Conservation (phyloP, 2,329 filamentous ascomycete genomes). For the Diaporthe sp. region DNA sequence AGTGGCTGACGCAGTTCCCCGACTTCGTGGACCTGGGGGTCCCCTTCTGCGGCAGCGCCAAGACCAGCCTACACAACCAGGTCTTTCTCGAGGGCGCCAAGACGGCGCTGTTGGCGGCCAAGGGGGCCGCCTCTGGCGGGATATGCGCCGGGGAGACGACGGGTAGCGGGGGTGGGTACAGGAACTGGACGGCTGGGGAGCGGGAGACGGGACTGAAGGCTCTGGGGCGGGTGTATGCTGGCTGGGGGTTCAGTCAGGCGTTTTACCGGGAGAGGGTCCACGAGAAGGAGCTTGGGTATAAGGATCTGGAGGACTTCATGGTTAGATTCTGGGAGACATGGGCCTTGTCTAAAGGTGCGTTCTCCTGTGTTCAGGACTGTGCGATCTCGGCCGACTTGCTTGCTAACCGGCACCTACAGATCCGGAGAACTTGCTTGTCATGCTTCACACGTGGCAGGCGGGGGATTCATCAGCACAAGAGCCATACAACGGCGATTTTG, state of each 20-base stretch:
- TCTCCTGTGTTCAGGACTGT: not conserved
- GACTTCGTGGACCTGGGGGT: slow-evolving; percentile 62
- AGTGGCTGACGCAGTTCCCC: slow-evolving; percentile 65
- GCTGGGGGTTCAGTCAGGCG: slow-evolving; percentile 84
- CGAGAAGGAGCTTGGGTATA: slow-evolving; percentile 72
- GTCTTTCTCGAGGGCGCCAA: slow-evolving; percentile 69
- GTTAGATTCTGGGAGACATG: slow-evolving; percentile 82
- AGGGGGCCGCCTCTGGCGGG: slow-evolving; percentile 49
- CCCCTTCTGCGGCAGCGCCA: slow-evolving; percentile 65
- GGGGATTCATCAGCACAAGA: slow-evolving; percentile 78
- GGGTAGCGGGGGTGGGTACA: slow-evolving; percentile 9
- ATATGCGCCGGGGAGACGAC: slow-evolving; percentile 32
- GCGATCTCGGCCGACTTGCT: not conserved
- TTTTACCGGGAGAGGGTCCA: slow-evolving; percentile 83
- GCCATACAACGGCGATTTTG: slow-evolving; percentile 77
- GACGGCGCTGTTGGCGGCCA: slow-evolving; percentile 56
- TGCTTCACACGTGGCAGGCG: slow-evolving; percentile 83
- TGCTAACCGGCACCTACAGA: slow-evolving; percentile 51
- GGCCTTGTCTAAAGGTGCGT: slow-evolving; percentile 58
- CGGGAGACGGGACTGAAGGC: slow-evolving; percentile 70
- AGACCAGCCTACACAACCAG: slow-evolving; percentile 66
- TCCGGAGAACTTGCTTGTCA: slow-evolving; percentile 45
- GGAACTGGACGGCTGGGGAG: slow-evolving; percentile 45
- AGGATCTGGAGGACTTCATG: slow-evolving; percentile 81
- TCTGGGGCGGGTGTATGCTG: slow-evolving; percentile 81